Conservation (phyloP, 768 basidiomycete genomes). For the Lentinula raphanica region DNA sequence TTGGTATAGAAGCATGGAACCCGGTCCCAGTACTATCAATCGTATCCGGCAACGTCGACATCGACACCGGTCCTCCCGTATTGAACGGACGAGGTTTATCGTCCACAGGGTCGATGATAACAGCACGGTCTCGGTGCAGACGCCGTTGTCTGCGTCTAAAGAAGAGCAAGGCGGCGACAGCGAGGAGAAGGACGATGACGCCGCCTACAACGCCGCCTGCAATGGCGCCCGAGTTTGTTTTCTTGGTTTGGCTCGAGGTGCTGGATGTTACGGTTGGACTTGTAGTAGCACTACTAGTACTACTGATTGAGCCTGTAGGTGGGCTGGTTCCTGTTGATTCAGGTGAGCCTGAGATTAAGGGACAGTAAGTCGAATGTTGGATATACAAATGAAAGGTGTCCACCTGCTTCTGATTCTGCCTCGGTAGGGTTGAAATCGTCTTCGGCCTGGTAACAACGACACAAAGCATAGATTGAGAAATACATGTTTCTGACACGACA, state of each 20-base stretch:
- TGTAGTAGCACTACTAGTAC: neutral
- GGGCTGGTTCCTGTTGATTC: slow-evolving; percentile 10
- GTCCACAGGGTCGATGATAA: neutral
- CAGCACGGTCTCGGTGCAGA: neutral
- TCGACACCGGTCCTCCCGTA: neutral
- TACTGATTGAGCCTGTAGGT: neutral
- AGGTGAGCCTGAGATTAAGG: slow-evolving; percentile 10
- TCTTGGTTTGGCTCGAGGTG: neutral
- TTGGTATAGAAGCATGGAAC: neutral
- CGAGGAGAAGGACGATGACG: slow-evolving; percentile 12
- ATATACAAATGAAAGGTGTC: neutral
- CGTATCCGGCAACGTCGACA: neutral
- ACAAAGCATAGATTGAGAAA: too few species aligned
- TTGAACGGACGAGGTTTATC: neutral
- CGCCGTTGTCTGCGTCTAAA: slow-evolving; percentile 11
- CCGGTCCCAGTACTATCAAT: slow-evolving; percentile 1
- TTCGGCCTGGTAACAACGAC: too few species aligned
- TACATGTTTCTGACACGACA: neutral
- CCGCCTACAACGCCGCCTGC: slow-evolving; percentile 22
- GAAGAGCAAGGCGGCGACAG: slow-evolving; percentile 10
- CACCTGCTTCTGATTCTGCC: neutral
- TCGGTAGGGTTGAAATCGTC: neutral
- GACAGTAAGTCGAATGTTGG: neutral
- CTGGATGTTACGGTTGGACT: neutral
- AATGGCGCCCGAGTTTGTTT: slow-evolving; percentile 18